phyloP scores from a whole-genome alignment of 1,284 basidiomycete genomes.

The Meripilus lineatus region DNA sequence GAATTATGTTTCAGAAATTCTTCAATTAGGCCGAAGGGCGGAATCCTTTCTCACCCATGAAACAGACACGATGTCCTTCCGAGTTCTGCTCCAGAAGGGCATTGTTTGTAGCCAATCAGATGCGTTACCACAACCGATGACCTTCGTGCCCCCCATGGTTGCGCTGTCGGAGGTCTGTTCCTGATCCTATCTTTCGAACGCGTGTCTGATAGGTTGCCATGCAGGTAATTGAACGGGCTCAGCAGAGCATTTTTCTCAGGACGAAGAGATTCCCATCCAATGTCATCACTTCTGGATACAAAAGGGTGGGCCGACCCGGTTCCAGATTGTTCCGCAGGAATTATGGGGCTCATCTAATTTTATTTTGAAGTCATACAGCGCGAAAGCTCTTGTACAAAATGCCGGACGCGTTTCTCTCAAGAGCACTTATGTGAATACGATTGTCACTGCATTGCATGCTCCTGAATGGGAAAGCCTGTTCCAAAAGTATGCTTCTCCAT shows the following conservation, averaged over 20 bases:
- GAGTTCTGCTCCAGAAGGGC: conserved; percentile 37
- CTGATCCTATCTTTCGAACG: no score
- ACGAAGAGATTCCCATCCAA: conserved; percentile 40
- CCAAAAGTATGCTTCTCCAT: conserved; percentile 39
- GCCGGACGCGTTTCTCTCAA: conserved; percentile 27
- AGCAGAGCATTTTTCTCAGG: conserved; percentile 44
- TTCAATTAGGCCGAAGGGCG: conserved; percentile 17
- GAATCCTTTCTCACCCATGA: conserved; percentile 16
- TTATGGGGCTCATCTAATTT: background rate
- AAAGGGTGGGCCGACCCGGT: conserved; percentile 37
- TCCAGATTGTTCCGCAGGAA: background rate
- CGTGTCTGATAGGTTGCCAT: background rate
- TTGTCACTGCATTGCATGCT: conserved; percentile 59
- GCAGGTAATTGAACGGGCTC: conserved; percentile 58
- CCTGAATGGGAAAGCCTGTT: conserved; percentile 67
- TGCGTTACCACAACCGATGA: no score
- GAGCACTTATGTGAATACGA: conserved; percentile 71
- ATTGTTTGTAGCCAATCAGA: no score
- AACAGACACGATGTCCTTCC: conserved; percentile 34
- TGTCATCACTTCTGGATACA: conserved; percentile 64
- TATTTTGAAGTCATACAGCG: background rate
- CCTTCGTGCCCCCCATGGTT: conserved; percentile 36
- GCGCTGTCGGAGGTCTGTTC: conserved; percentile 51
- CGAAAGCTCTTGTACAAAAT: background rate
- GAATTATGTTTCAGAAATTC: conserved; percentile 38